Base-by-base conservation (phyloP, 495 filamentous ascomycete genomes). In the Penicillium riverlandense region DNA sequence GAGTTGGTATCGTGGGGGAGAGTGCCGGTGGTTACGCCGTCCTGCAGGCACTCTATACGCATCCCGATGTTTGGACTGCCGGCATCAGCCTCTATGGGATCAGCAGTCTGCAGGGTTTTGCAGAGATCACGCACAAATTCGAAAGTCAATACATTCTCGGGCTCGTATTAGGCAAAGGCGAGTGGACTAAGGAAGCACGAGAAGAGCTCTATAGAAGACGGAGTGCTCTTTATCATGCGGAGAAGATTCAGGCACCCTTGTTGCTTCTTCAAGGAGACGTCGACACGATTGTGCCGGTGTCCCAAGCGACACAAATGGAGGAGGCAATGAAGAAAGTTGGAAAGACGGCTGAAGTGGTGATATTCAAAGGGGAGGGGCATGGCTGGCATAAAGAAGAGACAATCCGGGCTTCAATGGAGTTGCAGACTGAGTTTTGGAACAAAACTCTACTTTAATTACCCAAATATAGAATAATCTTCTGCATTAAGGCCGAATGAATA, bases 11-110 rank as follows among this genome's bases (percentile, higher is more conserved):
- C 45, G 54, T 46, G 2, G 71, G 70, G 36, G 56, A 43, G 7
- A 67, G 62, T 38, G 61, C 68, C 2, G 71, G 71, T 35, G 70
- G 70, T 8, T 75, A 72, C 48, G 58, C 56, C 16, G 59, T 63
- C 1, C 53, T 75, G 8, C 65, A 71, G 47, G 55, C 57, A 11
- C 41, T 56, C 8, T 52, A 41, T 12, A 37, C 39, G 10, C 49
- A 49, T 32, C 52, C 57, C 7, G 32, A 43, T 33, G 30, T 58
- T 13, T 58, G 43, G 35, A 63, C 69, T 1, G 62, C 53, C 4
- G 70, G 62, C 2, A 48, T 59, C 11, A 57, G 53, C 31, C 44
- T 58, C 3, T 70, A 61, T 43, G 70, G 70, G 6, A 63, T 74
- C 15, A 52, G 54, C 45, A 65, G 70, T 33, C 32, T 72, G 14